These are phyloP conservation scores for Dipodascus geniculatus DNA, from an alignment of 805 yeast genomes.

Conservation along the genomic window DNA sequence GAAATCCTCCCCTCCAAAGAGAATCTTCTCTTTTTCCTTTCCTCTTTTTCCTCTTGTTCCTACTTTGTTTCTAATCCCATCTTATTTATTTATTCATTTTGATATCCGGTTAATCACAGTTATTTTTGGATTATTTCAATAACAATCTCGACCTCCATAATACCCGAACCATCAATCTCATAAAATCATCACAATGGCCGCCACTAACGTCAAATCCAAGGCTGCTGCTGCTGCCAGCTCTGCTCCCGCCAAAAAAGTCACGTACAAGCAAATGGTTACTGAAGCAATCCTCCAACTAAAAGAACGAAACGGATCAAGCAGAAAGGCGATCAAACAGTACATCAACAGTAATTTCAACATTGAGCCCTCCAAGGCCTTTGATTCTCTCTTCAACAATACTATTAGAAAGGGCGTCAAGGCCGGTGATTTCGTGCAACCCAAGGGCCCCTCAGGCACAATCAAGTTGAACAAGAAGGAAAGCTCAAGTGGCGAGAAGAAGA, in stretches of 20 bases:
- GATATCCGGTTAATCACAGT: not conserved
- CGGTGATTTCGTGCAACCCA: slow-evolving; percentile 74
- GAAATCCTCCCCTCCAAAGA: not conserved
- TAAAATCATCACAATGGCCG: slow-evolving; percentile 5
- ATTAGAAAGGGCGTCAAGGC: slow-evolving; percentile 67
- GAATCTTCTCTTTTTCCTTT: not conserved
- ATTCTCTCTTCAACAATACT: slow-evolving; percentile 62
- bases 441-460: slow-evolving; percentile 82
- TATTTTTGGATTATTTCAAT: not conserved
- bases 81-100: not conserved
- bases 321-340: slow-evolving; percentile 81
- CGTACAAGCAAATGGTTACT: slow-evolving; percentile 41
- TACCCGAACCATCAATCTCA: not conserved
- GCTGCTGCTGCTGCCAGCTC: slow-evolving; percentile 4
- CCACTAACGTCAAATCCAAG: slow-evolving; percentile 10
- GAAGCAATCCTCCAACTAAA: slow-evolving; percentile 60
- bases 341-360: slow-evolving; percentile 52
- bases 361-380: slow-evolving; percentile 48
- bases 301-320: slow-evolving; percentile 68
- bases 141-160: not conserved
- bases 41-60: not conserved
- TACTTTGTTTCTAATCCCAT: not conserved
- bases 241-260: slow-evolving; percentile 18
- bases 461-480: slow-evolving; percentile 44
- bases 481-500: slow-evolving; percentile 23